Evolutionary conservation across 139 green algal species (phyloP).

Genomic region (Ettlia oleoabundans): DNA sequence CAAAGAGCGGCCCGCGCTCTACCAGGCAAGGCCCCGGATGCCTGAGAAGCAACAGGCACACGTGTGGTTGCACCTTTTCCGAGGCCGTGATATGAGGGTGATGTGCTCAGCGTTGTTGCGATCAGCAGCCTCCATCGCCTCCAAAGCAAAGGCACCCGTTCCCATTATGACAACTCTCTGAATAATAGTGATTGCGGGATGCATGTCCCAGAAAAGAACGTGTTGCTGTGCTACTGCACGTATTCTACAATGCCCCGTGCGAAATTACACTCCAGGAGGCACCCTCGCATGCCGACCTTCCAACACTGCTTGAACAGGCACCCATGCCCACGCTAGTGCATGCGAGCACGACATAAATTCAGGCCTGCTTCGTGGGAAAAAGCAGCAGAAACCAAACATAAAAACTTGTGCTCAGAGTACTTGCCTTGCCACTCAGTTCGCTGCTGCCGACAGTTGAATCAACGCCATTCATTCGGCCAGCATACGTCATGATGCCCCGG

Average conservation of each 20-base stretch:
- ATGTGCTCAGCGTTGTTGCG: slow-evolving; percentile 28
- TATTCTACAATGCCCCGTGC: too few relatives aligned
- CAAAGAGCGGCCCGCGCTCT: too few relatives aligned
- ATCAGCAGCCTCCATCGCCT: slow-evolving; percentile 36
- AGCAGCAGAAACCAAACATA: background rate
- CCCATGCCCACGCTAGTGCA: too few relatives aligned
- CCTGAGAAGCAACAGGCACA: too few relatives aligned
- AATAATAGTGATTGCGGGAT: background rate
- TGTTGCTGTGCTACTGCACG: too few relatives aligned
- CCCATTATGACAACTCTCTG: slow-evolving; percentile 39
- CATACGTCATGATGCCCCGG: slow-evolving; percentile 35
- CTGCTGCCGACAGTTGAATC: slow-evolving; percentile 13
- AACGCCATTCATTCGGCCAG: background rate
- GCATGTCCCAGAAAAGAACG: too few relatives aligned
- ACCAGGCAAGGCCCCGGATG: too few relatives aligned
- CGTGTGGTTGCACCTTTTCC: slow-evolving; percentile 33
- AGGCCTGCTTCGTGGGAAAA: background rate
- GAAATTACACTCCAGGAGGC: too few relatives aligned
- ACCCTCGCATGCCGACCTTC: too few relatives aligned
- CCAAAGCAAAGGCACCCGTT: slow-evolving; percentile 43
- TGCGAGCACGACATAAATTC: too few relatives aligned
- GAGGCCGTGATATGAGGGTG: slow-evolving; percentile 31
- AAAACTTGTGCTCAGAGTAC: too few relatives aligned
- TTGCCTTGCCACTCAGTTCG: slow-evolving; percentile 35
- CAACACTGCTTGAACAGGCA: too few relatives aligned